A percentile compares a stretch with the other conserved stretches of the same genome.
These are phyloP conservation scores for Trypanosoma avium DNA, from an alignment of 208 protist species.

Conservation along the genomic window DNA sequence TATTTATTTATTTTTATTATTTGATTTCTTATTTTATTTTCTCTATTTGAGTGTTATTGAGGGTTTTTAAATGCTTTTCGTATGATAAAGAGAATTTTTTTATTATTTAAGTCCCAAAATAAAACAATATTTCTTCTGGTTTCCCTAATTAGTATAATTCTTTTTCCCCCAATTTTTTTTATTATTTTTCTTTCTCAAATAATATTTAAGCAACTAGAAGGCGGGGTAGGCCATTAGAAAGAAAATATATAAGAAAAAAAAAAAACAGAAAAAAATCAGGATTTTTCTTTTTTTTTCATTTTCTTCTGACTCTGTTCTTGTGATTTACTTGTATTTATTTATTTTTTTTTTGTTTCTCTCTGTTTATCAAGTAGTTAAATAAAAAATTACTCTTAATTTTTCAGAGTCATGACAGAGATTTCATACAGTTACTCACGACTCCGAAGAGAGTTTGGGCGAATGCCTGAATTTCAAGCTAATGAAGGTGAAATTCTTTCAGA, in stretches of 20 bases:
- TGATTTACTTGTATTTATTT: conserved; percentile 9
- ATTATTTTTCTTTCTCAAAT: too few relatives aligned
- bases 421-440: conserved; percentile 92
- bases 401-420: conserved; percentile 83
- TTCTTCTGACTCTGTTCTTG: not conserved
- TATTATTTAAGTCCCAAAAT: too few relatives aligned
- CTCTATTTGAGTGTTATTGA: too few relatives aligned
- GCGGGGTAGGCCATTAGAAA: conserved; percentile 20
- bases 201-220: conserved; percentile 24
- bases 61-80: too few relatives aligned
- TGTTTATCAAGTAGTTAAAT: too few relatives aligned
- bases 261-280: conserved; percentile 29
- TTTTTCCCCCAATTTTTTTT: too few relatives aligned
- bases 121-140: too few relatives aligned
- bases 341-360: not conserved
- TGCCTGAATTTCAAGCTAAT: conserved; percentile 92
- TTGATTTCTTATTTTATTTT: too few relatives aligned
- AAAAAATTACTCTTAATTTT: too few relatives aligned
- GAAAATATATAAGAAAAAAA: not conserved
- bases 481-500: conserved; percentile 90
- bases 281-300: conserved; percentile 17
- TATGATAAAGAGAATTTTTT: too few relatives aligned
- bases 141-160: too few relatives aligned
- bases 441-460: conserved; percentile 90
- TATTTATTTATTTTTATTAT: too few relatives aligned